Base-by-base conservation (phyloP, 2,329 filamentous ascomycete species). In the Penicillium sp. region DNA sequence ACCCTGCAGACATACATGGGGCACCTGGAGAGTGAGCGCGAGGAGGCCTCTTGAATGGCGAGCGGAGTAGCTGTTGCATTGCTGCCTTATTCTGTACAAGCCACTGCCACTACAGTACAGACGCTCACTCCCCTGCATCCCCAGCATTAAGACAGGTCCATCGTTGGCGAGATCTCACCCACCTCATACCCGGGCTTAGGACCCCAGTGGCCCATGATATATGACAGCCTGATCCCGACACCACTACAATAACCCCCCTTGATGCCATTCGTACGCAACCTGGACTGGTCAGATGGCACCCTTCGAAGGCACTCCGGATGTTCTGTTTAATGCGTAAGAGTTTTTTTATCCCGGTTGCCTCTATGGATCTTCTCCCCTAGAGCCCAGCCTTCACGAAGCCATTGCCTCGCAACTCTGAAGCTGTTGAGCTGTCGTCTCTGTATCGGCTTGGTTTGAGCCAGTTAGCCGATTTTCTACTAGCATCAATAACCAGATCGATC, bases 1-100 rank as follows among this genome's bases (percentile, higher is more conserved):
- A 86, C 98, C 33, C 82, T 99, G 70, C 69, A 67, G 11, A 66
- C 72, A 6, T 78, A 74, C 50, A 59, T 73, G 16, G 72, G 74
- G 49, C 71, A 72, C 50, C 63, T 39, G 19, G 52, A 54, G 33
- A 54, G 8, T 9, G n/a, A 67, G 46, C 71, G 63, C 8, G 62
- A 68, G 37, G 60, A 67, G 31, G 59, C 59, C 8, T 60, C 65
- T 19, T 69, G 62, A 69, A 35, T 49, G 27, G 48, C n/a, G n/a
- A 35, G 7, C 6, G 5, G 8, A 3, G 14, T n/a, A 31, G 42
- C 50, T 26, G 26, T 39, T 19, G 8, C 5, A 10, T 31, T 10
- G 8, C 26, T 8, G 8, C 37, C 14, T n/a, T 9, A 14, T n/a
- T 14, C 42, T 52, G 26, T 24, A 37, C 21, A 24, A 33, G 27